Evolutionary conservation across 176 grass and related monocot species (phyloP).

Genomic region (Ananas comosus): DNA sequence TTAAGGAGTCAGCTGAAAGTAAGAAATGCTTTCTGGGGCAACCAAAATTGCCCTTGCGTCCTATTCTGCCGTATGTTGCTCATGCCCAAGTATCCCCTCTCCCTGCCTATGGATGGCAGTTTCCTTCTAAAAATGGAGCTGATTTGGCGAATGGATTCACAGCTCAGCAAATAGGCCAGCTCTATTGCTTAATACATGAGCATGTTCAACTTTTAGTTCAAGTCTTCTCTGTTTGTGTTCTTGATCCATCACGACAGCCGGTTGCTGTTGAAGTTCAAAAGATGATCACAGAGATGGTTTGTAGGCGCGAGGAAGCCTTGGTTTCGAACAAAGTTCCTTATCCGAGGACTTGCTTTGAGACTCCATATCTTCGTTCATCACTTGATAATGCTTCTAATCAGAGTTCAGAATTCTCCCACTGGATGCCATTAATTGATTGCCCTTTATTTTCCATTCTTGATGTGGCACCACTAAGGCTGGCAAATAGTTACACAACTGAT

Average conservation of each 20-base stretch:
- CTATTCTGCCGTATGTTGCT: conserved; percentile 49
- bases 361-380: conserved; percentile 34
- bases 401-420: conserved; percentile 28
- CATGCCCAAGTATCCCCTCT: conserved; percentile 16
- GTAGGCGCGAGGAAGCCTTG: conserved; percentile 59
- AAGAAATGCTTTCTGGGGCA: conserved; percentile 21
- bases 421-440: conserved; percentile 49
- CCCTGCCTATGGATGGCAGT: conserved; percentile 31
- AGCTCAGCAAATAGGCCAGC: conserved; percentile 56
- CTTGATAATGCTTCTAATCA: conserved; percentile 29
- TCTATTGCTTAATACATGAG: conserved; percentile 76
- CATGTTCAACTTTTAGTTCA: conserved; percentile 90
- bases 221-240: conserved; percentile 77
- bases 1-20: conserved; percentile 28
- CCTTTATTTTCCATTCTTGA: conserved; percentile 74
- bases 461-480: conserved; percentile 53
- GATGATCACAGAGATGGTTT: conserved; percentile 74
- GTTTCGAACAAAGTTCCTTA: conserved; percentile 38
- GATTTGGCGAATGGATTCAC: conserved; percentile 59
- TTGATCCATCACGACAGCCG: conserved; percentile 59
- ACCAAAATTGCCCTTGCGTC: conserved; percentile 34
- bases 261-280: conserved; percentile 52
- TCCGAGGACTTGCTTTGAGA: conserved; percentile 35
- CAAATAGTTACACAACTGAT: conserved; percentile 62
- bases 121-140: conserved; percentile 33